Percentiles rank a stretch among this genome's conserved stretches.
Conservation (phyloP, 352 stramenopile genomes). For the Phytopythium vexans region DNA sequence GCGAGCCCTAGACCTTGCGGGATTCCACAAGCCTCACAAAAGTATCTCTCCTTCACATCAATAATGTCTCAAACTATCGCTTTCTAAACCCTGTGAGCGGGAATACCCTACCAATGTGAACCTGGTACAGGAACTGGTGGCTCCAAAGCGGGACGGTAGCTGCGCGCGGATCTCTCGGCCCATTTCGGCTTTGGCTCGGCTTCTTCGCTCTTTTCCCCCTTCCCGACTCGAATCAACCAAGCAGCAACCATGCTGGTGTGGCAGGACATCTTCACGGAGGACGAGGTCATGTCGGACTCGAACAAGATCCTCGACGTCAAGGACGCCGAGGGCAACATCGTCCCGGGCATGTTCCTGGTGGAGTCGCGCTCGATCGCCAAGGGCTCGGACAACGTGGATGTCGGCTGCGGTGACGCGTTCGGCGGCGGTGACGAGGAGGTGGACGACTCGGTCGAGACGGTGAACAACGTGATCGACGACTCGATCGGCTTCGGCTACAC, state of each 20-base stretch:
- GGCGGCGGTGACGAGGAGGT: slow-evolving; percentile 34
- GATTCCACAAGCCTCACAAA: too few relatives aligned
- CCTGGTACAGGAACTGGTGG: slow-evolving; percentile 22
- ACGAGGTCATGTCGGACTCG: slow-evolving; percentile 67
- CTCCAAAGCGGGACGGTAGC: slow-evolving; percentile 7
- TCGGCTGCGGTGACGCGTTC: slow-evolving; percentile 60
- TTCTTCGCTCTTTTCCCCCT: background rate
- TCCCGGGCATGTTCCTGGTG: slow-evolving; percentile 61
- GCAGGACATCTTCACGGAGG: slow-evolving; percentile 67
- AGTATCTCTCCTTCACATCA: too few relatives aligned
- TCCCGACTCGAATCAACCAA: slow-evolving; percentile 17
- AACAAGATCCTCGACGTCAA: slow-evolving; percentile 45
- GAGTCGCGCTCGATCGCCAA: slow-evolving; percentile 51
- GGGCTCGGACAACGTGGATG: slow-evolving; percentile 51
- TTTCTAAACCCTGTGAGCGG: too few relatives aligned
- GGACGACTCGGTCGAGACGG: slow-evolving; percentile 58
- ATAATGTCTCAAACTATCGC: background rate
- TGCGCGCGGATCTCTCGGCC: too few relatives aligned
- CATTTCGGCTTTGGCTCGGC: slow-evolving; percentile 3
- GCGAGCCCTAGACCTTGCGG: too few relatives aligned
- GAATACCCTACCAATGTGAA: too few relatives aligned
- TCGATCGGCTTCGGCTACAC: slow-evolving; percentile 55
- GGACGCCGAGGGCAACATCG: slow-evolving; percentile 46
- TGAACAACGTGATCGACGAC: slow-evolving; percentile 66
- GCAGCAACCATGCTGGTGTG: slow-evolving; percentile 54